Evolutionary conservation across 208 protist species (phyloP).

Genomic region (Leishmania martiniquensis): DNA sequence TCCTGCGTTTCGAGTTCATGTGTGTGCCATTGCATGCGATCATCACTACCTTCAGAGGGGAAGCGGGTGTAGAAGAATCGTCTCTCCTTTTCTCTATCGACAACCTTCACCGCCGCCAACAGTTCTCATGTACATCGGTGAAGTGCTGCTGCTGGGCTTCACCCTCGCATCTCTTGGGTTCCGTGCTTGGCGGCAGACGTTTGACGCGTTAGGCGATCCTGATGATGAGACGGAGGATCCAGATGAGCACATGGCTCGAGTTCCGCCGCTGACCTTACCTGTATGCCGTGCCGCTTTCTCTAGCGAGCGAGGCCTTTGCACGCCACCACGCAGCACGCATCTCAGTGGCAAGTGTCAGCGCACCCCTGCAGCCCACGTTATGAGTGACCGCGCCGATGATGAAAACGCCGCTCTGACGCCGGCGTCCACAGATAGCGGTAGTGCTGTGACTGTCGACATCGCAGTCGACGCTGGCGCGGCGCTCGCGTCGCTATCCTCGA

Average conservation of each 20-base stretch:
- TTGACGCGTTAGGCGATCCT: background rate
- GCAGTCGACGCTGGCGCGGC: background rate
- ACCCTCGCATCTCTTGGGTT: slow-evolving; percentile 22
- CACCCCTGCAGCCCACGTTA: too few relatives aligned
- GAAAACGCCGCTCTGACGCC: background rate
- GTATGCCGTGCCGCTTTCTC: background rate
- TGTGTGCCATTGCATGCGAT: background rate
- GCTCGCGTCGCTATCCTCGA: background rate
- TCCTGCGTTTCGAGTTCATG: background rate
- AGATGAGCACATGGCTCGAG: background rate
- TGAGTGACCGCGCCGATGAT: slow-evolving; percentile 5
- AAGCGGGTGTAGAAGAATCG: background rate
- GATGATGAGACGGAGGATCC: background rate
- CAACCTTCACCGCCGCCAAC: background rate
- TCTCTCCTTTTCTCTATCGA: background rate
- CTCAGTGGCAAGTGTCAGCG: too few relatives aligned
- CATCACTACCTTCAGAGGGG: background rate
- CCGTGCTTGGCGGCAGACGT: slow-evolving; percentile 7
- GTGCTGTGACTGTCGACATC: background rate
- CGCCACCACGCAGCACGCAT: background rate
- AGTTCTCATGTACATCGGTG: background rate
- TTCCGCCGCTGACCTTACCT: background rate
- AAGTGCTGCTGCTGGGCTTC: slow-evolving; percentile 13
- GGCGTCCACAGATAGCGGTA: background rate
- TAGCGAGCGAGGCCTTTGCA: background rate